A percentile compares a stretch with the other conserved stretches of the same genome.
These are phyloP conservation scores for Starmerella cellae DNA, from an alignment of 805 yeast genomes.

Conservation along the genomic window DNA sequence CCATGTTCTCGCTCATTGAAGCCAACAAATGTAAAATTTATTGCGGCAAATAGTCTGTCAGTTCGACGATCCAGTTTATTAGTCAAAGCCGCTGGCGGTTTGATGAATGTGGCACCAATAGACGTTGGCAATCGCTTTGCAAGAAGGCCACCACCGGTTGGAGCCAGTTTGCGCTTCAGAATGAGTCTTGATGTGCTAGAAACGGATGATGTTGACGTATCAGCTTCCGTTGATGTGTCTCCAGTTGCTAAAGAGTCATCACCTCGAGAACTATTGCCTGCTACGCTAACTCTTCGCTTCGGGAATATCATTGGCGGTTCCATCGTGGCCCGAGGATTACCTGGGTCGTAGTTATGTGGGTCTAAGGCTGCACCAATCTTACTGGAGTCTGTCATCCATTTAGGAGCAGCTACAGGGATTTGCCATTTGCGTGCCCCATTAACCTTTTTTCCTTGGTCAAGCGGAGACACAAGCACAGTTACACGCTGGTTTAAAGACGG, in stretches of 20 bases:
- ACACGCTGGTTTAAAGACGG: constrained; percentile 22
- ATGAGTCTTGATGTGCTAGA: neutral
- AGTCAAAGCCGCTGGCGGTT: neutral
- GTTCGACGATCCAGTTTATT: neutral
- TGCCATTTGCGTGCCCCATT: constrained; percentile 31
- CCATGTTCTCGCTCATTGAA: constrained; percentile 31
- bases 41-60: constrained; percentile 31
- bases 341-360: constrained; percentile 26
- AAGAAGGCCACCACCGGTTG: neutral
- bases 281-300: neutral
- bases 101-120: constrained; percentile 2
- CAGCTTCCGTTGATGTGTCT: neutral
- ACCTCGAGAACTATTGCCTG: neutral
- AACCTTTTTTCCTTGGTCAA: constrained; percentile 26
- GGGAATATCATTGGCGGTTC: constrained; percentile 3
- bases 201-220: neutral
- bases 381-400: constrained; percentile 35
- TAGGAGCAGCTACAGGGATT: constrained; percentile 32
- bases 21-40: constrained; percentile 34
- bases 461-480: constrained; percentile 26
- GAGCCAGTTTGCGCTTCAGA: constrained; percentile 5
- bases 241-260: neutral
- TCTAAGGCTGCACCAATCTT: constrained; percentile 32
- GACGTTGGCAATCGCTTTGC: constrained; percentile 7
- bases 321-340: constrained; percentile 7